Evolutionary conservation across 2,329 filamentous ascomycete species (phyloP).

Genomic region (Venturia carpophila): DNA sequence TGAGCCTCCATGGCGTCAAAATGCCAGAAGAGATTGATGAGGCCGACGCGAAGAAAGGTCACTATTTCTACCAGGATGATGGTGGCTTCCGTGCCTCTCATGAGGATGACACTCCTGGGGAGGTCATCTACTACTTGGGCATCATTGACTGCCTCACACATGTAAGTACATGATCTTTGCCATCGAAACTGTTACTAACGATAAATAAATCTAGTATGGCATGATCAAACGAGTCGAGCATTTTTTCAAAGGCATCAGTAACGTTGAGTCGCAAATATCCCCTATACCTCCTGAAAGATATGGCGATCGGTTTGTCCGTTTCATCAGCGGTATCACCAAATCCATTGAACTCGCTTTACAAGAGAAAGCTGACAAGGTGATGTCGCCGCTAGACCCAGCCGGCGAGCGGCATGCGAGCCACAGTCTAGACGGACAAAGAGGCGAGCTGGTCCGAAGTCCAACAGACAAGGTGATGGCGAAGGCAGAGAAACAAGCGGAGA

Average conservation of each 20-base stretch:
- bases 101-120: slow-evolving; percentile 73
- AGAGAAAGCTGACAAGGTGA: slow-evolving; percentile 24
- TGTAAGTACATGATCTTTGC: slow-evolving; percentile 49
- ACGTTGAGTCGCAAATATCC: slow-evolving; percentile 80
- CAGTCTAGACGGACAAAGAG: slow-evolving; percentile 25
- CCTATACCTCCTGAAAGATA: slow-evolving; percentile 85
- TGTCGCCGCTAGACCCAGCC: neutral
- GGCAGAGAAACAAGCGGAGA: slow-evolving; percentile 54
- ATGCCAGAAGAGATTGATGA: slow-evolving; percentile 82
- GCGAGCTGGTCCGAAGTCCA: slow-evolving; percentile 23
- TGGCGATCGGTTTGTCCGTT: slow-evolving; percentile 87
- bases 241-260: slow-evolving; percentile 89
- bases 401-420: neutral
- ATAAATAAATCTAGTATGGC: slow-evolving; percentile 59
- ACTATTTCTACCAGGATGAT: slow-evolving; percentile 89
- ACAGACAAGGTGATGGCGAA: slow-evolving; percentile 49
- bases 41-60: slow-evolving; percentile 59
- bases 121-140: slow-evolving; percentile 95
- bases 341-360: slow-evolving; percentile 74
- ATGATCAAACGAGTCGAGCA: slow-evolving; percentile 91
- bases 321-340: slow-evolving; percentile 86
- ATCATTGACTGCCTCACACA: slow-evolving; percentile 98
- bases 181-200: neutral
- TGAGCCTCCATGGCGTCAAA: slow-evolving; percentile 70
- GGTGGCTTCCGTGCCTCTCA: slow-evolving; percentile 90